Evolutionary conservation across 1,139 yeast genomes (phyloP).

Genomic region (Barnettozyma hawaiiensis): DNA sequence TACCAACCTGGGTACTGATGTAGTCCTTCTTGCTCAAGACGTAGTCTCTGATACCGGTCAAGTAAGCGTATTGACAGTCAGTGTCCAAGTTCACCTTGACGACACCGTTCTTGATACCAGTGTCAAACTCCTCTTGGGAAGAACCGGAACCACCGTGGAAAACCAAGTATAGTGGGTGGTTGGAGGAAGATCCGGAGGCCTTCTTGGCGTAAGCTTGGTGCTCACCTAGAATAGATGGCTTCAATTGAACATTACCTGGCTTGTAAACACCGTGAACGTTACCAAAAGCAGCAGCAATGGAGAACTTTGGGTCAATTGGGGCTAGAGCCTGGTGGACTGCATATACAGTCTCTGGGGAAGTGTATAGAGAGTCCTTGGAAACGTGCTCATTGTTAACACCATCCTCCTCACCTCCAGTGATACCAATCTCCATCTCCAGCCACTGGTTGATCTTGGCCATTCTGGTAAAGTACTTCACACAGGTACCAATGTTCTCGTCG

Average conservation of each 20-base stretch:
- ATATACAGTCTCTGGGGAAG: constrained; percentile 93
- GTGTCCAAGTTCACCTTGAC: constrained; percentile 99
- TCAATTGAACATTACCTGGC: constrained; percentile 96
- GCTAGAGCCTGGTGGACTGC: constrained; percentile 84
- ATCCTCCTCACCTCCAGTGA: constrained; percentile 99
- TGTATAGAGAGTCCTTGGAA: constrained; percentile 81
- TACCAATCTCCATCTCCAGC: constrained; percentile 99
- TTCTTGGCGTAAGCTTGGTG: constrained; percentile 85
- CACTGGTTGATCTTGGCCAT: constrained; percentile 94
- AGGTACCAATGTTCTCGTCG: constrained; percentile 89
- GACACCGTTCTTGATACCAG: constrained; percentile 89
- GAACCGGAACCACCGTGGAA: constrained; percentile 99
- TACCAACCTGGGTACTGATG: constrained; percentile 83
- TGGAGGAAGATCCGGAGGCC: constrained; percentile 47
- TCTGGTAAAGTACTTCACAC: constrained; percentile 92
- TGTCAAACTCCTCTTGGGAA: constrained; percentile 81
- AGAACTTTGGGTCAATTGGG: constrained; percentile 95
- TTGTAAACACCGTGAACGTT: constrained; percentile 99
- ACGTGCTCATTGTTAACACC: constrained; percentile 99
- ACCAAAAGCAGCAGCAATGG: constrained; percentile 99
- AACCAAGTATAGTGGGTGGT: constrained; percentile 88
- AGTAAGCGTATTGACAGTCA: constrained; percentile 98
- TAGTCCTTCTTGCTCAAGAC: constrained; percentile 94
- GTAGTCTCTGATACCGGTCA: constrained; percentile 95
- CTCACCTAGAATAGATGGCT: constrained; percentile 90